Evolutionary conservation across 176 grass and related monocot species (phyloP).

Genomic region (Eragrostis nindensis): DNA sequence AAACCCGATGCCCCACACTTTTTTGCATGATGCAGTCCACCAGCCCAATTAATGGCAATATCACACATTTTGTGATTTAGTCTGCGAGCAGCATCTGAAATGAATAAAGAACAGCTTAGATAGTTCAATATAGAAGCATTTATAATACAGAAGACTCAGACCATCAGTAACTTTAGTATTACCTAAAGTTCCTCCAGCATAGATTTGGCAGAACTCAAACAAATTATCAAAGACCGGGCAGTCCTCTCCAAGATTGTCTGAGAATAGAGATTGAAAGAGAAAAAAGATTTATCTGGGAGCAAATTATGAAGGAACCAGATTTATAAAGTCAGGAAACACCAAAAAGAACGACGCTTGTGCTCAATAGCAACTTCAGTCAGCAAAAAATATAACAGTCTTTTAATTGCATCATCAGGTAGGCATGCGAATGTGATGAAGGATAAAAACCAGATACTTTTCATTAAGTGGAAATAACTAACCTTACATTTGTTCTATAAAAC

Average conservation of each 20-base stretch:
- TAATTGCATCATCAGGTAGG: neutral
- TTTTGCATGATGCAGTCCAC: conserved; percentile 95
- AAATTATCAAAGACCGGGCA: conserved; percentile 97
- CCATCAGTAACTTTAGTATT: conserved; percentile 31
- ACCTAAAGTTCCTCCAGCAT: conserved; percentile 99
- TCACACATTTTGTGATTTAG: conserved; percentile 87
- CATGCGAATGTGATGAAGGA: conserved; percentile 18
- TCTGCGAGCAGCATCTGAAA: conserved; percentile 91
- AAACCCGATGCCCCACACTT: conserved; percentile 95
- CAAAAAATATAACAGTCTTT: neutral
- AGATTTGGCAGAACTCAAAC: conserved; percentile 98
- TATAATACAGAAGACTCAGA: neutral
- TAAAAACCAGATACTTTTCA: neutral
- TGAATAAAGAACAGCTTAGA: conserved; percentile 45
- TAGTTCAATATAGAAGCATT: neutral
- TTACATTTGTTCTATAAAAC: conserved; percentile 29
- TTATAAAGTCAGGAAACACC: neutral
- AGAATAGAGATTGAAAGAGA: conserved; percentile 18
- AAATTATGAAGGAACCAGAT: neutral
- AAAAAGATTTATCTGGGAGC: neutral
- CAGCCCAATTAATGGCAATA: conserved; percentile 97
- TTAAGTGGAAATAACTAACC: neutral
- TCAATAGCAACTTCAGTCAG: conserved; percentile 14
- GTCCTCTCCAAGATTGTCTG: conserved; percentile 98
- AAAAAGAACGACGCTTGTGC: neutral